Base-by-base conservation (phyloP, 139 green algal species). In the Micractinium conductrix region DNA sequence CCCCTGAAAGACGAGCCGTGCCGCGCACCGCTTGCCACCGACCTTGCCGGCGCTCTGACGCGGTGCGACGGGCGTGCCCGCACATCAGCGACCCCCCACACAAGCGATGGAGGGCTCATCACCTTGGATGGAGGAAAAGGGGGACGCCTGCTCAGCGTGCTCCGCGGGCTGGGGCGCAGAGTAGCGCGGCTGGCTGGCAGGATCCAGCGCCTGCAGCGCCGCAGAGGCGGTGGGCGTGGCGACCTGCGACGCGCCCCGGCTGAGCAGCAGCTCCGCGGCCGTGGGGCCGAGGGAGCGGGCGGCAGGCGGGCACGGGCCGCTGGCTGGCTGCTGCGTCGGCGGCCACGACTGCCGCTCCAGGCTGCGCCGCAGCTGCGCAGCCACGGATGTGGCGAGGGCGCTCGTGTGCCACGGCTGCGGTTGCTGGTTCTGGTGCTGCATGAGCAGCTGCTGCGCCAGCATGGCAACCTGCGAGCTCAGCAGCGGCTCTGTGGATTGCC, bases 381-480 rank as follows among this genome's bases (percentile, higher is more conserved):
- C 53, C 33, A 43, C 71, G 12, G 6, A 40, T 12, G 19, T 24
- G 35, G 4, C 44, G 68, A 14, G n/a, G 45, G 19, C 37, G 37
- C 74, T 30, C 50, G 8, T 26, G 10, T 28, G 26, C 14, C 19
- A 10, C 14, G 35, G 45, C 74, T 80, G 74, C 74, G 67, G 74
- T 38, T 70, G 58, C 35, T 81, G 45, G 48, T 80, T 48, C 74
- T 80, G 74, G 38, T 70, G 58, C 35, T 81, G 75, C 35, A 71
- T 53, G 37, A 81, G 75, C 75, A 81, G 75, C 75, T 81, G 75
- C 75, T 81, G 75, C 10, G 75, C 75, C 7, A 81, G 75, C 75
- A 81, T 37, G 8, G 75, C 75, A 17, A 71, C 75, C 53, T 81
- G 53, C 1, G 75, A 81, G 55, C 53, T 81, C 7, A 81, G 50